phyloP scores from a whole-genome alignment of 345 rosid species.

The Euclidium syriacum region DNA sequence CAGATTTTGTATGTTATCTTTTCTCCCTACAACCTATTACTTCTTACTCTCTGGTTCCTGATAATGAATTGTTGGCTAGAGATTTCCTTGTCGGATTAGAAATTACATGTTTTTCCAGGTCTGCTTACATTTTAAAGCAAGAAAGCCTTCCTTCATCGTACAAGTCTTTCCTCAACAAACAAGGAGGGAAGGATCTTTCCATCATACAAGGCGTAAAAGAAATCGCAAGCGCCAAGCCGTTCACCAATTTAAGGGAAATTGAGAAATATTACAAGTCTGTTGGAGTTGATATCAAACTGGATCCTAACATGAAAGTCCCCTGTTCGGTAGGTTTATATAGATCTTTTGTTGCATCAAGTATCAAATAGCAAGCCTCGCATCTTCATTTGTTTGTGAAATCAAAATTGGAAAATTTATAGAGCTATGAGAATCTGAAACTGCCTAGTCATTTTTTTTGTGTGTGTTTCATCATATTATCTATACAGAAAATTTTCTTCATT shows the following conservation, averaged over 20 bases:
- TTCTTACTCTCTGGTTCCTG: neutral
- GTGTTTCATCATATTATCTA: neutral
- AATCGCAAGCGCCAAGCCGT: constrained; percentile 56
- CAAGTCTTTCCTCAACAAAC: constrained; percentile 83
- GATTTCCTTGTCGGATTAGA: neutral
- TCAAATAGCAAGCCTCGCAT: neutral
- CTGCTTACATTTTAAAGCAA: constrained; percentile 83
- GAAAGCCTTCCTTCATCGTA: constrained; percentile 89
- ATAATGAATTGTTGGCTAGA: neutral
- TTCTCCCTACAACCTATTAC: neutral
- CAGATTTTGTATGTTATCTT: constrained; percentile 70
- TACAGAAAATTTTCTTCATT: neutral
- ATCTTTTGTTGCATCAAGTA: neutral
- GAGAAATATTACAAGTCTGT: constrained; percentile 62
- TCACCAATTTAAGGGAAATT: constrained; percentile 58
- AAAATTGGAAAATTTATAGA: neutral
- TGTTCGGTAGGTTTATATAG: constrained; percentile 51
- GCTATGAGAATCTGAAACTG: neutral
- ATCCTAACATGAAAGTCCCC: constrained; percentile 78
- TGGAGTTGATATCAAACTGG: constrained; percentile 69
- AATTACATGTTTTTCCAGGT: constrained; percentile 40
- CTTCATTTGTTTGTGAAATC: neutral
- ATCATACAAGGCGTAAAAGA: constrained; percentile 80
- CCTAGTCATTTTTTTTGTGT: neutral
- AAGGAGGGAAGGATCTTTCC: constrained; percentile 68